Conservation (phyloP, 139 green algal genomes). For the Chlorella sp. region DNA sequence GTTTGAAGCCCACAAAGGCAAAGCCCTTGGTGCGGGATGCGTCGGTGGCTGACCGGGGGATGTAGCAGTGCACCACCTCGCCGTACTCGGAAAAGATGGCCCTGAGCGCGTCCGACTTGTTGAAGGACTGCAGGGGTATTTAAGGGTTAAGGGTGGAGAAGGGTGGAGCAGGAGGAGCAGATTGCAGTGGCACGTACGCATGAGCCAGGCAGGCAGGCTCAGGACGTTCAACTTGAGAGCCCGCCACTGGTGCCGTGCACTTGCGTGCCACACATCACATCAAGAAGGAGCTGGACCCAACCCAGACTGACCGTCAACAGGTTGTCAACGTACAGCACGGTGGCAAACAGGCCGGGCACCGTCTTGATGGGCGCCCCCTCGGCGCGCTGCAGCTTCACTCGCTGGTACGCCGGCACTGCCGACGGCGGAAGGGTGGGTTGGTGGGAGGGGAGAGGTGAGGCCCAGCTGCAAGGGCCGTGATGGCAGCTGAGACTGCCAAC, state of each 20-base stretch:
- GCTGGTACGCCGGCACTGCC: not conserved
- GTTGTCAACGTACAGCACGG: constrained; percentile 63
- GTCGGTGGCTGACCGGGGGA: constrained; percentile 13
- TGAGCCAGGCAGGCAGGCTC: too few relatives aligned
- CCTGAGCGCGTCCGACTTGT: not conserved
- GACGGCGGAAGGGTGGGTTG: too few relatives aligned
- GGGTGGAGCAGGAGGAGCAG: not conserved
- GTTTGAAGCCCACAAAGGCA: constrained; percentile 66
- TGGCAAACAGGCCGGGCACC: constrained; percentile 58
- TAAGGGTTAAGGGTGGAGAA: too few relatives aligned
- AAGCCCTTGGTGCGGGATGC: constrained; percentile 36
- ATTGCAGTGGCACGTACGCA: not conserved
- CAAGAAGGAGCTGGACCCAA: too few relatives aligned
- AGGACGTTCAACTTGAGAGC: too few relatives aligned
- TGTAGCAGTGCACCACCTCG: not conserved
- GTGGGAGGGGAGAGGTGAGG: too few relatives aligned
- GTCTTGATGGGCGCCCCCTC: constrained; percentile 52
- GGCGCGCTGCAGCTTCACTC: constrained; percentile 57
- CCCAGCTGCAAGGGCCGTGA: too few relatives aligned
- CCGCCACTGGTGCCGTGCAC: too few relatives aligned
- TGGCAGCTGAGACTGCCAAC: too few relatives aligned
- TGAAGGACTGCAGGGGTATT: constrained; percentile 37
- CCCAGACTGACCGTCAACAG: constrained; percentile 37
- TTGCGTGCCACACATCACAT: not conserved
- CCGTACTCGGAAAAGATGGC: constrained; percentile 42